phyloP scores from a whole-genome alignment of 345 rosid genomes.

The Eucalyptus decipiens region DNA sequence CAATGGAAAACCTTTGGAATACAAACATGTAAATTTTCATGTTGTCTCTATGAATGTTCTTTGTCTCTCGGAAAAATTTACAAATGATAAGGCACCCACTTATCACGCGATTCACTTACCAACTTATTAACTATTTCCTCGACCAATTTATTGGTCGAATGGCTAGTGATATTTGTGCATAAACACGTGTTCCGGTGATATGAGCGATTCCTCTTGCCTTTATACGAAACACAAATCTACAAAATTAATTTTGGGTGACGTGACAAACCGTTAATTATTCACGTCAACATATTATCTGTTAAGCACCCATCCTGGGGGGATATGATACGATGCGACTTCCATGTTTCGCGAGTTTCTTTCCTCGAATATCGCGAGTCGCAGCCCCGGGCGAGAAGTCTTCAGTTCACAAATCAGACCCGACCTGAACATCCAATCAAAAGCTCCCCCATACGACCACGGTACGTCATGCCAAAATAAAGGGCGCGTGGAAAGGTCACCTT shows the following conservation, averaged over 20 bases:
- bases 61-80: too few species aligned
- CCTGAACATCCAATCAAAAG: background rate
- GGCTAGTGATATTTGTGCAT: background rate
- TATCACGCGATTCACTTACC: too few species aligned
- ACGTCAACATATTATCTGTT: accelerated
- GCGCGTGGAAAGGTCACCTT: background rate
- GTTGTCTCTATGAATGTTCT: background rate
- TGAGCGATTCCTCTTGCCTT: background rate
- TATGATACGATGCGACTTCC: background rate
- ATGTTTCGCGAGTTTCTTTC: background rate
- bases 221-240: background rate
- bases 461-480: background rate
- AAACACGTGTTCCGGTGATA: background rate
- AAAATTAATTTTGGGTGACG: background rate
- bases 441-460: background rate
- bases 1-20: background rate
- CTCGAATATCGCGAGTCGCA: background rate
- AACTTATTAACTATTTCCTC: background rate
- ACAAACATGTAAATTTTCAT: background rate
- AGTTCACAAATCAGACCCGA: background rate
- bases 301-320: background rate
- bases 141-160: background rate
- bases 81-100: accelerated
- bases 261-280: background rate
- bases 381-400: background rate